Conservation (phyloP, 371 early-diverging fungal species). For the Actinomucor elegans region DNA sequence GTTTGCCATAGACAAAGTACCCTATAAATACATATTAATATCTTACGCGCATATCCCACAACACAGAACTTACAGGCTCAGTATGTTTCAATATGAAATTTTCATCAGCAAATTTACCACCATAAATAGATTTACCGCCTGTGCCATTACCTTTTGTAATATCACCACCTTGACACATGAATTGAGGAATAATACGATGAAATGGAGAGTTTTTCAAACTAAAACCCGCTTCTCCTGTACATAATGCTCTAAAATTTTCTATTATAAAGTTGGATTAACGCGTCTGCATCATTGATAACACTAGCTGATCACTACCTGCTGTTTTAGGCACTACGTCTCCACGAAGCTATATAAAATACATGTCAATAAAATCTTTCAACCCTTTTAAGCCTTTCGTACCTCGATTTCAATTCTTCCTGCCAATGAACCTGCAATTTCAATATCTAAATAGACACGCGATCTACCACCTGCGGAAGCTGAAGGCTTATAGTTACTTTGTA, state of each 20-base stretch:
- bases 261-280: too few species aligned
- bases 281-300: too few species aligned
- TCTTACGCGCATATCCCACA: neutral
- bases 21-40: constrained; percentile 25
- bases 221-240: constrained; percentile 53
- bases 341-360: constrained; percentile 48
- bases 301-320: too few species aligned
- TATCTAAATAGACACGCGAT: constrained; percentile 54
- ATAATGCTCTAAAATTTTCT: constrained; percentile 38
- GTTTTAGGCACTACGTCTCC: constrained; percentile 81
- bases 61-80: constrained; percentile 58
- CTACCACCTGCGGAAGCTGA: constrained; percentile 13
- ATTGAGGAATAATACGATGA: constrained; percentile 89
- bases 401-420: constrained; percentile 80
- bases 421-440: constrained; percentile 46
- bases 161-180: constrained; percentile 99
- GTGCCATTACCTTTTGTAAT: constrained; percentile 91
- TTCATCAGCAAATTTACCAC: constrained; percentile 91
- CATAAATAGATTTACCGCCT: constrained; percentile 95
- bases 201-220: constrained; percentile 86
- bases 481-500: constrained; percentile 1
- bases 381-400: constrained; percentile 4
- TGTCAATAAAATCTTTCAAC: neutral
- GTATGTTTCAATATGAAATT: constrained; percentile 93
- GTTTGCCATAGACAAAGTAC: constrained; percentile 92